phyloP scores from a whole-genome alignment of 176 grass and related monocot genomes.

The Tillandsia leiboldiana region DNA sequence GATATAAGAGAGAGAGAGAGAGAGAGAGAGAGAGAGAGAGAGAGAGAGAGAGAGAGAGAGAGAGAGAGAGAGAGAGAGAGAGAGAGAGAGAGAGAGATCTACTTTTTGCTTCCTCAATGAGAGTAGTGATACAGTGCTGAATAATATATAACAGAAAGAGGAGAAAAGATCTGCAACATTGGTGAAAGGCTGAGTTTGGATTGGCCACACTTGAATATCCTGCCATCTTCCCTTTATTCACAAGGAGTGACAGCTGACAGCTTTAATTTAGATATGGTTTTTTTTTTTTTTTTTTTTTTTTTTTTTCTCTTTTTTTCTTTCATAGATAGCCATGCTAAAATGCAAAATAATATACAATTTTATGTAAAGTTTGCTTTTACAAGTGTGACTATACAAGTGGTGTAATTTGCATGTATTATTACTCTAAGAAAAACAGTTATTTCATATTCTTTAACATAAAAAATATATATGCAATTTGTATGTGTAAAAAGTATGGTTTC shows the following conservation, averaged over 20 bases:
- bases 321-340: not conserved
- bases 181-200: not conserved
- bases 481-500: too few relatives aligned
- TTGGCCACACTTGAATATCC: not conserved
- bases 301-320: not conserved
- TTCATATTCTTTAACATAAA: too few relatives aligned
- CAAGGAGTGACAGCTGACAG: constrained; percentile 1
- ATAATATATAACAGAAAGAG: not conserved
- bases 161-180: not conserved
- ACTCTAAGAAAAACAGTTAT: too few relatives aligned
- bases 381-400: too few relatives aligned
- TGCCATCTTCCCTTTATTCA: constrained; percentile 2
- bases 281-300: not conserved
- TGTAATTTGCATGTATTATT: too few relatives aligned
- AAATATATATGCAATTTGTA: too few relatives aligned
- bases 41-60: not conserved
- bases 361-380: too few relatives aligned
- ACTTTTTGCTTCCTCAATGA: not conserved
- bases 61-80: not conserved
- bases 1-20: not conserved
- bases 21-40: not conserved
- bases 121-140: not conserved
- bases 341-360: not conserved
- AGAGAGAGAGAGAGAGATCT: not conserved
- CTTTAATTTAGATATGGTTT: not conserved